Conservation (phyloP, 2,329 filamentous ascomycete genomes). For the Magnaporthiopsis incrustans region DNA sequence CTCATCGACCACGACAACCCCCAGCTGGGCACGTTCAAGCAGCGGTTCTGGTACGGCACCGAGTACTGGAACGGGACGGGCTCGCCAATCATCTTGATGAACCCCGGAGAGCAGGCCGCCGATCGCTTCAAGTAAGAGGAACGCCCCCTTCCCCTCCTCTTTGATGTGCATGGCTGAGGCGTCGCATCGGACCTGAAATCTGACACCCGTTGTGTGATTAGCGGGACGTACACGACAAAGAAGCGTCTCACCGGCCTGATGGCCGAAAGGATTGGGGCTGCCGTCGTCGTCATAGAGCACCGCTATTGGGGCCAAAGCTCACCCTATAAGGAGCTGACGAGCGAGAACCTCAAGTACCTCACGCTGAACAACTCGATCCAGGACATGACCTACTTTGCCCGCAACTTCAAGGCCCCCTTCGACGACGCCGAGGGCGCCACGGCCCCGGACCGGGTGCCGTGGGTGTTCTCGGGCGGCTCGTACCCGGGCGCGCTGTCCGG, state of each 20-base stretch:
- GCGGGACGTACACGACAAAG: neutral
- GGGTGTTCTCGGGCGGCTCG: conserved; percentile 46
- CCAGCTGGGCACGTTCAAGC: conserved; percentile 31
- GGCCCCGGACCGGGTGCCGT: conserved; percentile 40
- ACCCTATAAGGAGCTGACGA: conserved; percentile 26
- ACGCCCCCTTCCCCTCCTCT: neutral
- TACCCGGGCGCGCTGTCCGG: conserved; percentile 47
- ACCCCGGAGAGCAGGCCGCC: conserved; percentile 26
- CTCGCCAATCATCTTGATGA: conserved; percentile 30
- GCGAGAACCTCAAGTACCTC: conserved; percentile 28
- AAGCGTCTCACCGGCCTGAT: conserved; percentile 28
- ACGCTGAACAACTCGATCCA: conserved; percentile 32
- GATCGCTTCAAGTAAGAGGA: conserved; percentile 10
- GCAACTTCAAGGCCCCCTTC: conserved; percentile 39
- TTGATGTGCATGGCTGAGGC: no score
- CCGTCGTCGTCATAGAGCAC: conserved; percentile 33
- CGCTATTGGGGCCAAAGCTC: conserved; percentile 34
- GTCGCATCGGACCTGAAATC: neutral
- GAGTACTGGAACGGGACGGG: conserved; percentile 31
- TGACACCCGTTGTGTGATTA: neutral
- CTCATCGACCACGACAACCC: conserved; percentile 32
- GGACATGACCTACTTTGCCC: conserved; percentile 33
- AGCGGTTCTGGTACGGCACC: conserved; percentile 32
- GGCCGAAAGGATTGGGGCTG: conserved; percentile 28
- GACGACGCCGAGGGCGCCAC: conserved; percentile 31